Evolutionary conservation across 2,329 filamentous ascomycete species (phyloP), one percentile per base, ranked within the genome.

Genomic region (Colletotrichum brevisporum): DNA sequence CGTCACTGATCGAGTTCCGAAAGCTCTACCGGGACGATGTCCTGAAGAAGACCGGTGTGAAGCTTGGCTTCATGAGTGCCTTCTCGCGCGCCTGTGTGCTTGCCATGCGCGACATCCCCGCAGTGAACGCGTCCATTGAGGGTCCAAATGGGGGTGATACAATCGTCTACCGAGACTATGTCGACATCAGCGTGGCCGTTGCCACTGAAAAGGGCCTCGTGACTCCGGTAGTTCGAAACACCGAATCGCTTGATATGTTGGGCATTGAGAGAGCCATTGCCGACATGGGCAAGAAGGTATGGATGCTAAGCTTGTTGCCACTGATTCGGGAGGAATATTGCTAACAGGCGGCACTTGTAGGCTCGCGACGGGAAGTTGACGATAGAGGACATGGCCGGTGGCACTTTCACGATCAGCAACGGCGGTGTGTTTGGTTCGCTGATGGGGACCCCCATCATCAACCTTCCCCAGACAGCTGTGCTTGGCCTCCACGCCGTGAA

Each of bases 61-160:
- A 98, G 86, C 91, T 99, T 62, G 96, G 96, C n/a, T 99, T 98
- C 86, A 98, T 99, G 95, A 96, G 94, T 80, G 95, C 95, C 64
- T 99, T 99, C 83, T 93, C 95, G 4, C 93, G 92, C 72, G 96
- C 96, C 55, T 93, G 90, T 75, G 90, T 97, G 52, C 86, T 98
- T 69, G 96, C 96, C 67, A 97, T 98, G 93, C 93, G 92, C 77
- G 95, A 98, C 73, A 86, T 98, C n/a, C 96, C 95, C 13, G 92
- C 91, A 2, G 94, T 98, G 76, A 99, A 99, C 77, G 96, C 95
- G 24, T 97, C 95, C 45, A 99, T 99, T 74, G 96, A 99, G 80
- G 96, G 96, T 10, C 94, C 94, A 58, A 94, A 95, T 76, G 94
- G 94, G 54, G 96, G 96, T 68, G 96, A 99, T 81, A 98, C 96